These are phyloP conservation scores for Cryptococcus neoformans DNA, from an alignment of 1,284 basidiomycete species.

Conservation along the genomic window DNA sequence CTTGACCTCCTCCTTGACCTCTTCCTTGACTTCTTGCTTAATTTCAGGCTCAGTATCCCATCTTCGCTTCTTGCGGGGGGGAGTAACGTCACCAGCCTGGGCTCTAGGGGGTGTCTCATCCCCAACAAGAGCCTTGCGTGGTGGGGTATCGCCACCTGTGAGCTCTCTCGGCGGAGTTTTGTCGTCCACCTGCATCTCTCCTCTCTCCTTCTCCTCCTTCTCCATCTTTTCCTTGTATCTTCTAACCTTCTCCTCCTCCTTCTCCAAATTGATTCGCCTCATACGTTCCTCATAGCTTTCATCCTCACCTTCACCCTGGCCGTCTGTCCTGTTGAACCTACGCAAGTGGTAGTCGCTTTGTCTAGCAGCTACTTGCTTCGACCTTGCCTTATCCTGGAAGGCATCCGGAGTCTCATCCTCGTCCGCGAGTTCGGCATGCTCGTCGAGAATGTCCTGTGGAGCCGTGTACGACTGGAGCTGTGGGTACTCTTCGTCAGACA, in stretches of 20 bases:
- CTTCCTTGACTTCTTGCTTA: constrained; percentile 49
- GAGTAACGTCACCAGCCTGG: constrained; percentile 23
- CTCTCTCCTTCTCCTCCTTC: constrained; percentile 69
- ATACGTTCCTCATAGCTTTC: constrained; percentile 93
- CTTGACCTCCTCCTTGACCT: constrained; percentile 57
- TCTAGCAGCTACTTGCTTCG: constrained; percentile 88
- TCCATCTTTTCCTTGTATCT: constrained; percentile 80
- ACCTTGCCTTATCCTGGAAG: constrained; percentile 86
- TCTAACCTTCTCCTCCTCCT: constrained; percentile 84
- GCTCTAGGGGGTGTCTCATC: constrained; percentile 35
- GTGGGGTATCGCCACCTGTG: constrained; percentile 29
- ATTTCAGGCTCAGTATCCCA: constrained; percentile 68
- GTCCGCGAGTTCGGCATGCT: constrained; percentile 89
- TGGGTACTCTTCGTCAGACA: constrained; percentile 36
- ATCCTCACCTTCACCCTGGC: constrained; percentile 60
- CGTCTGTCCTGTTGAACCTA: constrained; percentile 71
- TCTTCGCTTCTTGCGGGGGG: constrained; percentile 63
- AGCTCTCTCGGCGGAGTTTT: constrained; percentile 73
- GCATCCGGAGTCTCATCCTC: constrained; percentile 90
- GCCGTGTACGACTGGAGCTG: constrained; percentile 83
- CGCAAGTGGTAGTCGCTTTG: constrained; percentile 96
- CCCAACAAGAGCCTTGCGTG: constrained; percentile 18
- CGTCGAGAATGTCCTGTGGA: constrained; percentile 90
- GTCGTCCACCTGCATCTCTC: constrained; percentile 57
- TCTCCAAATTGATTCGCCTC: constrained; percentile 85